Evolutionary conservation across 148 eudicot genomes (phyloP).

Genomic region (Chenopodium suecicum): DNA sequence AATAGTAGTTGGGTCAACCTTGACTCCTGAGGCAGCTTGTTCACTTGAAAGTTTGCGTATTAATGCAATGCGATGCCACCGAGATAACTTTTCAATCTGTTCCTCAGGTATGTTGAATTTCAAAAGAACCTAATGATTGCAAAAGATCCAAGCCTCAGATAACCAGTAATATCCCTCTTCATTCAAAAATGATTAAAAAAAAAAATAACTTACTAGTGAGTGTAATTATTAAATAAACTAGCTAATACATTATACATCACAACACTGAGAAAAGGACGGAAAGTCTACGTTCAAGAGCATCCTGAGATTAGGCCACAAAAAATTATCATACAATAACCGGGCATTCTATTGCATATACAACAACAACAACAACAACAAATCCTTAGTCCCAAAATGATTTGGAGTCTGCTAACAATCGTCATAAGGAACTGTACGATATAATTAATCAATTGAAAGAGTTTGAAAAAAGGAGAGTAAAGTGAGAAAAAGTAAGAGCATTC

Average conservation of each 20-base stretch:
- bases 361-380: too few relatives aligned
- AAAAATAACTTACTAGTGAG: not conserved
- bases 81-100: slow-evolving; percentile 73
- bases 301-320: not conserved
- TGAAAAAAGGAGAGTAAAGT: too few relatives aligned
- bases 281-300: not conserved
- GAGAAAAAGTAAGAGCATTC: too few relatives aligned
- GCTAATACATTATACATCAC: not conserved
- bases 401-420: too few relatives aligned
- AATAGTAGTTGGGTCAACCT: slow-evolving; percentile 87
- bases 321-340: not conserved
- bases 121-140: slow-evolving; percentile 57
- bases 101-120: slow-evolving; percentile 80
- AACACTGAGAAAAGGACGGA: not conserved
- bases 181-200: not conserved
- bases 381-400: too few relatives aligned
- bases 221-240: not conserved
- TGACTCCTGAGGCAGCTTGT: slow-evolving; percentile 81
- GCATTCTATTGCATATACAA: not conserved
- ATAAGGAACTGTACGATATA: too few relatives aligned
- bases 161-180: not conserved
- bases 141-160: slow-evolving; percentile 9
- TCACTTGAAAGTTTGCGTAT: slow-evolving; percentile 97
- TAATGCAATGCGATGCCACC: slow-evolving; percentile 98
- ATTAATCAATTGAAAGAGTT: too few relatives aligned